Conservation (phyloP, 495 filamentous ascomycete species). For the Barbatosphaeria neglecta region DNA sequence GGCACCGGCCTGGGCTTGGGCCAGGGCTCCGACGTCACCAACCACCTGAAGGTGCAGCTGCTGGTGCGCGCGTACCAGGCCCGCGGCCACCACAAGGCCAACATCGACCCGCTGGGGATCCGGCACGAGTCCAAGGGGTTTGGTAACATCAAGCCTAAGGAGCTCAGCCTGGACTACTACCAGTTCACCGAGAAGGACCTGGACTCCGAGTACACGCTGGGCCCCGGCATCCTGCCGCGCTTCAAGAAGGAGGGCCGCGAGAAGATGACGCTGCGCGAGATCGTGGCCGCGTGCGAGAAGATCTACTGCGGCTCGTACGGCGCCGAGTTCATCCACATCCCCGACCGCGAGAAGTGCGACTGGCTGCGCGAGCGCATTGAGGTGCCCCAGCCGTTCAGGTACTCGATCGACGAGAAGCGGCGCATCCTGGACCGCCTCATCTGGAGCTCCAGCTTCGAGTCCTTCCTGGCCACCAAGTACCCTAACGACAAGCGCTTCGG, state of each 20-base stretch:
- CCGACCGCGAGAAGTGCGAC: conserved; percentile 93
- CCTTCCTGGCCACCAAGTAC: conserved; percentile 90
- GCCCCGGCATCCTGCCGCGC: conserved; percentile 88
- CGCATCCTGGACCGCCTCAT: conserved; percentile 94
- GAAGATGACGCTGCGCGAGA: conserved; percentile 95
- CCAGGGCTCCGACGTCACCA: conserved; percentile 73
- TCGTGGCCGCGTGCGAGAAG: conserved; percentile 82
- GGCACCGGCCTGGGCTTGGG: conserved; percentile 54
- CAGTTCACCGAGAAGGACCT: conserved; percentile 90
- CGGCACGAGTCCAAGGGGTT: conserved; percentile 76
- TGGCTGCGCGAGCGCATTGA: conserved; percentile 93
- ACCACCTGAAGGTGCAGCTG: conserved; percentile 96
- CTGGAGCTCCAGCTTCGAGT: conserved; percentile 94
- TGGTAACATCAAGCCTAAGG: conserved; percentile 79
- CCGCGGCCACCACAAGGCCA: conserved; percentile 94
- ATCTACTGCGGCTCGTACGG: conserved; percentile 96
- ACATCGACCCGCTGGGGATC: conserved; percentile 92
- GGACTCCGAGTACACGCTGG: conserved; percentile 81
- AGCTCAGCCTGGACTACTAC: conserved; percentile 87
- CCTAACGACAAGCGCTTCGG: conserved; percentile 99
- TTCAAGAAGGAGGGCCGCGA: conserved; percentile 78
- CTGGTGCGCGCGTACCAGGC: conserved; percentile 95
- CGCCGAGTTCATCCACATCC: conserved; percentile 97
- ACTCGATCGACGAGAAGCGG: conserved; percentile 93
- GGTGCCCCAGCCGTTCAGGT: conserved; percentile 86